These are phyloP conservation scores for Allium sativum DNA, from an alignment of 106 monocot genomes.

Conservation along the genomic window DNA sequence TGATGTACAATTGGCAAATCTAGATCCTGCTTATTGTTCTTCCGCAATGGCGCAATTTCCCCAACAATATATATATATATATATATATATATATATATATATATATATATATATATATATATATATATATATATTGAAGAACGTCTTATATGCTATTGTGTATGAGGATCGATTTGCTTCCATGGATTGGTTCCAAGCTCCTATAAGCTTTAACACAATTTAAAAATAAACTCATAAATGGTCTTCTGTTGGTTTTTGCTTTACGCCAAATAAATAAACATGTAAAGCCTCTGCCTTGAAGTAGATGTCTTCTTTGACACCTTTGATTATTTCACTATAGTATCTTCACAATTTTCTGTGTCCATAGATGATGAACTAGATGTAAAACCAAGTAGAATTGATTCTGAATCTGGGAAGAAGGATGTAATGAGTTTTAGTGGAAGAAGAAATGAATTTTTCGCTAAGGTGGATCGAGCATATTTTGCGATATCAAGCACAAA, in stretches of 20 bases:
- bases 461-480: constrained; percentile 31
- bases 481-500: background rate
- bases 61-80: too few species aligned
- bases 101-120: too few species aligned
- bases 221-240: constrained; percentile 11
- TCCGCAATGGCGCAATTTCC: too few species aligned
- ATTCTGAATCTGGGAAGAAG: constrained; percentile 30
- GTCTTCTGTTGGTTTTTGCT: constrained; percentile 8
- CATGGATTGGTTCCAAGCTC: background rate
- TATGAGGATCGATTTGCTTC: background rate
- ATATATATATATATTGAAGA: background rate
- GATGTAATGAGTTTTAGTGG: constrained; percentile 41
- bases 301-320: constrained; percentile 48
- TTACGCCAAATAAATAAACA: constrained; percentile 14
- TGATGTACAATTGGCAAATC: too few species aligned
- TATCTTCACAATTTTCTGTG: constrained; percentile 10
- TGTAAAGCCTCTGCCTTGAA: constrained; percentile 27
- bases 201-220: background rate
- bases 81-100: too few species aligned
- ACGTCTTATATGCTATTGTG: background rate
- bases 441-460: constrained; percentile 37
- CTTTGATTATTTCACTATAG: constrained; percentile 22
- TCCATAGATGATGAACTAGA: constrained; percentile 8
- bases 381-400: constrained; percentile 7
- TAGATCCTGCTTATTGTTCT: too few species aligned